phyloP scores from a whole-genome alignment of 306 rosid genomes.

The Dryas drummondii region DNA sequence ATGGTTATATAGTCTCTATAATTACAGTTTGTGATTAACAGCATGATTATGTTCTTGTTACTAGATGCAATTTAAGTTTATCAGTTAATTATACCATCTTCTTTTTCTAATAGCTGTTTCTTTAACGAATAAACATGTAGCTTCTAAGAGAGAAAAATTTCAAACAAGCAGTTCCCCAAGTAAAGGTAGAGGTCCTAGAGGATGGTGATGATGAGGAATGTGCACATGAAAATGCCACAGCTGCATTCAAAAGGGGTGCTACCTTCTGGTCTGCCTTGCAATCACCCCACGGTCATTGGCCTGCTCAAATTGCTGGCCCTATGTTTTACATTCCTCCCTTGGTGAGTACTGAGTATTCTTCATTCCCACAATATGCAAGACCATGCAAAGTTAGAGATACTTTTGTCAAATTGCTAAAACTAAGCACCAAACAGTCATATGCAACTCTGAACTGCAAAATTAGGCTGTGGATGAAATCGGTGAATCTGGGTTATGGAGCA shows the following conservation, averaged over 20 bases:
- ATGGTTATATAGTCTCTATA: no score
- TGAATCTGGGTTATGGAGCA: not conserved
- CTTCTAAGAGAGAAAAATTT: conserved; percentile 49
- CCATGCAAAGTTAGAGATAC: no score
- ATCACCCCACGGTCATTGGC: conserved; percentile 82
- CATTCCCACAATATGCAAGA: not conserved
- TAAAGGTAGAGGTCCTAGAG: conserved; percentile 43
- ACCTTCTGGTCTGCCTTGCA: conserved; percentile 53
- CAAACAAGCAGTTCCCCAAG: conserved; percentile 40
- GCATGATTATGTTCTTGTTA: no score
- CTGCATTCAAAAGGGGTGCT: conserved; percentile 42
- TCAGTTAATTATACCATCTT: no score
- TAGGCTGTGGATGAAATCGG: not conserved
- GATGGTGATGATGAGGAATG: conserved; percentile 41
- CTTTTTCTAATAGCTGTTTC: no score
- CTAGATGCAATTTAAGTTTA: no score
- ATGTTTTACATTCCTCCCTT: conserved; percentile 60
- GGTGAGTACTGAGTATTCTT: conserved; percentile 33
- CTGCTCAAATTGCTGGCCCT: conserved; percentile 67
- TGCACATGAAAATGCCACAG: conserved; percentile 24
- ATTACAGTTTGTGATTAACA: no score
- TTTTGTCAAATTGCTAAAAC: not conserved
- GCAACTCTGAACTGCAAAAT: not conserved
- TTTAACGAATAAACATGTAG: conserved; percentile 4
- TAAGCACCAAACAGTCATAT: not conserved